phyloP scores from a whole-genome alignment of 2,329 filamentous ascomycete genomes.

The Bipolaris zeicola region DNA sequence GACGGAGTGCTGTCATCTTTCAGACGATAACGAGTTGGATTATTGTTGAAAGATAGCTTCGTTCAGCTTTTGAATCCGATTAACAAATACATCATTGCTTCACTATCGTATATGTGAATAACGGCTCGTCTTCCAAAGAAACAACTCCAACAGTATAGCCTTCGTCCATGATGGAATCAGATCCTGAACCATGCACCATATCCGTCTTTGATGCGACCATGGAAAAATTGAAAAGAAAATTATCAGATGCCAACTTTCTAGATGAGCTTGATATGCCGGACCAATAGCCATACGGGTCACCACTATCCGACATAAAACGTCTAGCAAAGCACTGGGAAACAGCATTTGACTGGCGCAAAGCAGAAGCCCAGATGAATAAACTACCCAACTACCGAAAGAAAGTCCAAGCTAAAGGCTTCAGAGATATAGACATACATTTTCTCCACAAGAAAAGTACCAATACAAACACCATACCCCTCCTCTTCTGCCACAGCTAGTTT shows the following conservation, averaged over 20 bases:
- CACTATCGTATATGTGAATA: background rate
- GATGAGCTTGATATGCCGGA: constrained; percentile 55
- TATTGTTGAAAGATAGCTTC: background rate
- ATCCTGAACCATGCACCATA: constrained; percentile 34
- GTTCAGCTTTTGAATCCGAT: background rate
- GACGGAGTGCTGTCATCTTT: background rate
- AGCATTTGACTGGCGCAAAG: constrained; percentile 64
- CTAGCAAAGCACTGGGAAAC: constrained; percentile 63
- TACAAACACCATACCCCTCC: constrained; percentile 63
- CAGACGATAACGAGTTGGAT: background rate
- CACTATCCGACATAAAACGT: constrained; percentile 64
- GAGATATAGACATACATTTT: constrained; percentile 66
- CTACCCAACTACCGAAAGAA: constrained; percentile 63
- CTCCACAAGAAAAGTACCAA: constrained; percentile 62
- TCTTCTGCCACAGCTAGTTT: constrained; percentile 75
- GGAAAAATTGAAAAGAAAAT: constrained; percentile 61
- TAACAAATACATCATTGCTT: background rate
- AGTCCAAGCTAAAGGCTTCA: constrained; percentile 64
- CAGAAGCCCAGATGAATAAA: constrained; percentile 64
- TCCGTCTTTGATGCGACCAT: constrained; percentile 53
- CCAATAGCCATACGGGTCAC: constrained; percentile 65
- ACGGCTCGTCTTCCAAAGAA: background rate
- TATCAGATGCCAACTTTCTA: constrained; percentile 60
- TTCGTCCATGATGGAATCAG: constrained; percentile 11
- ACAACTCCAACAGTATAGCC: background rate